phyloP scores from a whole-genome alignment of 208 protist species.

The Herpetomonas tarakana region DNA sequence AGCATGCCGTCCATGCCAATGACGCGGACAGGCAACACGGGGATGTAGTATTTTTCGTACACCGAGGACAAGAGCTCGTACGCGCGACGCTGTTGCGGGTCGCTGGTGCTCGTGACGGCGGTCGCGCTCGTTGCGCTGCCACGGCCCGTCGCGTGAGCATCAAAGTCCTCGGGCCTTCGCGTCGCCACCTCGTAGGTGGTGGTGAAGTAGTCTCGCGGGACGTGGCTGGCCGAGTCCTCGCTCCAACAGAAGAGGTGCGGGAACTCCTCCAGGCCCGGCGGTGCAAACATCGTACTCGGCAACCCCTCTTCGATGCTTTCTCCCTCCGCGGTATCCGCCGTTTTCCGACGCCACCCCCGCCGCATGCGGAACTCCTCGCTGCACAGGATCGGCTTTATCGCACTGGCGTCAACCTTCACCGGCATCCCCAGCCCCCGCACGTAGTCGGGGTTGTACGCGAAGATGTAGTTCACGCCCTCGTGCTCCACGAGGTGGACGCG shows the following conservation, averaged over 20 bases:
- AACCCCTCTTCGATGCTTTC: no score
- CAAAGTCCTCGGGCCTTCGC: not conserved
- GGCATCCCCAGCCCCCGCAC: not conserved
- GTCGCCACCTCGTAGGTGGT: not conserved
- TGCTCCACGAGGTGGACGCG: slow-evolving; percentile 23
- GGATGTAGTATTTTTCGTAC: not conserved
- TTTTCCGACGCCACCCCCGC: no score
- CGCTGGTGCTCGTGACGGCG: not conserved
- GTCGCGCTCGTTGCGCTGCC: not conserved
- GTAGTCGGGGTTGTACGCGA: slow-evolving; percentile 8
- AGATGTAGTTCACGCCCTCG: slow-evolving; percentile 23
- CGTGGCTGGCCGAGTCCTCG: not conserved
- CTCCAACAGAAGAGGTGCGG: not conserved
- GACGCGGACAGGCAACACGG: not conserved
- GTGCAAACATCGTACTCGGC: not conserved
- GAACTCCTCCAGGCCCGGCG: not conserved
- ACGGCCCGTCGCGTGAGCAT: not conserved
- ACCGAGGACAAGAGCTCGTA: not conserved
- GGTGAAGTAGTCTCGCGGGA: not conserved
- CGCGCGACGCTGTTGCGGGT: not conserved
- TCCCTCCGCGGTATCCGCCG: no score
- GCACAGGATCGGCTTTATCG: not conserved
- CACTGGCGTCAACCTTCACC: not conserved
- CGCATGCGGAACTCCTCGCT: not conserved
- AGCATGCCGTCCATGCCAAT: not conserved